A percentile compares a stretch with the other conserved stretches of the same genome.
phyloP scores from a whole-genome alignment of 23 red algal species.

The Chondrus crispus region DNA sequence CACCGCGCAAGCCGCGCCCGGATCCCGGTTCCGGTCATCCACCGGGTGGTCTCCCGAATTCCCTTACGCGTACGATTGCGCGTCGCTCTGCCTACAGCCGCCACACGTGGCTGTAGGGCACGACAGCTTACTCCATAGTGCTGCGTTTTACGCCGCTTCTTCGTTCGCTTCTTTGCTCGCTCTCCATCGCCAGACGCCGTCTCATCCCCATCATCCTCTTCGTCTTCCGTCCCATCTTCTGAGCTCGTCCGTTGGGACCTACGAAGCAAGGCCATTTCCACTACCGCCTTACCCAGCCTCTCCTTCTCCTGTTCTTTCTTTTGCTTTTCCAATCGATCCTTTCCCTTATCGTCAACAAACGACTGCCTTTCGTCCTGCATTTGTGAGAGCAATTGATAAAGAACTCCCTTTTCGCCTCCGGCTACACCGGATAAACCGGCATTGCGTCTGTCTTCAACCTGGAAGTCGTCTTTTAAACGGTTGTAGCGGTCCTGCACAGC shows the following conservation, averaged over 20 bases:
- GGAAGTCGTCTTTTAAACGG: conserved; percentile 1
- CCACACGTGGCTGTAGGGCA: too few species aligned
- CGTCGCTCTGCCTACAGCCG: too few species aligned
- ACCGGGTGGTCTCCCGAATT: too few species aligned
- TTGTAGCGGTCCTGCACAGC: neutral
- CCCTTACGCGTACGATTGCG: too few species aligned
- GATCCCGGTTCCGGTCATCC: too few species aligned
- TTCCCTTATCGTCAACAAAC: neutral
- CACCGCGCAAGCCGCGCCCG: too few species aligned
- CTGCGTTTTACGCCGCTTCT: too few species aligned
- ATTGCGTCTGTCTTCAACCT: neutral
- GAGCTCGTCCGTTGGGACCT: neutral
- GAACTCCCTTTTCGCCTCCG: neutral
- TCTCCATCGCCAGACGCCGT: too few species aligned
- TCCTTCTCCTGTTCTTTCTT: neutral
- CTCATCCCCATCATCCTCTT: too few species aligned
- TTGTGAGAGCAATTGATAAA: neutral
- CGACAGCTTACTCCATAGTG: too few species aligned
- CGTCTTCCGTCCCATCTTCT: too few species aligned
- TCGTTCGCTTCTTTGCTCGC: too few species aligned
- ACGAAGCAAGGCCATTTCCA: neutral
- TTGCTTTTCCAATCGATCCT: neutral
- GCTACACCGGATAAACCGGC: neutral
- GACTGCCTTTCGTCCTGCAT: neutral
- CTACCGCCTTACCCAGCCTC: neutral